Base-by-base conservation (phyloP, 108 stramenopile genomes). In the Epipyxis sp. region DNA sequence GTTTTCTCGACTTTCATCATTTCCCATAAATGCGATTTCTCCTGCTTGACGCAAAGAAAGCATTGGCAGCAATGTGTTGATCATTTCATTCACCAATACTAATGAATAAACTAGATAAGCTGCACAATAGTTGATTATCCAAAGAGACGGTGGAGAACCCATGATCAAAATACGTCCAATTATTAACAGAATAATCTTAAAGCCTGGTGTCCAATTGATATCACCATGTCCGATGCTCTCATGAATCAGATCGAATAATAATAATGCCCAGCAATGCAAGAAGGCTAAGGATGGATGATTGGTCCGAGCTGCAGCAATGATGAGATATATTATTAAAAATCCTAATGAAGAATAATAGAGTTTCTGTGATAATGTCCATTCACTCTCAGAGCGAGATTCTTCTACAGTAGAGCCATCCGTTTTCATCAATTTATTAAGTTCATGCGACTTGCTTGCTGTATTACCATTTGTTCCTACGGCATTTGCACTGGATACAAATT, bases 231-330 rank as follows among this genome's bases (percentile, higher is more conserved):
- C 40, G n/a, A 74, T 74, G 25, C 46, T 13, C 20, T 27, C 3
- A 37, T 74, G 71, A 10, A 74, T 6, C 25, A 3, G 43, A 37
- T 74, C 71, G 10, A 74, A 37, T 32, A 74, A 42, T 27, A 74
- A 3, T 29, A 74, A 13, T 6, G 6, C 6, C n/a, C 71, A 74
- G 71, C 16, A 30, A 37, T 74, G 16, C 10, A 74, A 42, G 34
- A 74, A 74, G 6, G 50, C 71, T 32, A 74, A 32, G 6, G 71
- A 74, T 42, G 32, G 32, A 27, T 13, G 43, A 27, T 6, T 10
- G 6, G 71, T 74, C 71, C 6, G 16, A 39, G 71, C 25, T 32
- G 42, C 71, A 13, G 46, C 71, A 37, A 74, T 37, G 27, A 46
- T 54, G 6, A 74, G 50, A 42, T 74, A 74, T 6, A 74, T 42